phyloP scores from a whole-genome alignment of 768 basidiomycete species.

The Hygrophoropsis aurantiaca region DNA sequence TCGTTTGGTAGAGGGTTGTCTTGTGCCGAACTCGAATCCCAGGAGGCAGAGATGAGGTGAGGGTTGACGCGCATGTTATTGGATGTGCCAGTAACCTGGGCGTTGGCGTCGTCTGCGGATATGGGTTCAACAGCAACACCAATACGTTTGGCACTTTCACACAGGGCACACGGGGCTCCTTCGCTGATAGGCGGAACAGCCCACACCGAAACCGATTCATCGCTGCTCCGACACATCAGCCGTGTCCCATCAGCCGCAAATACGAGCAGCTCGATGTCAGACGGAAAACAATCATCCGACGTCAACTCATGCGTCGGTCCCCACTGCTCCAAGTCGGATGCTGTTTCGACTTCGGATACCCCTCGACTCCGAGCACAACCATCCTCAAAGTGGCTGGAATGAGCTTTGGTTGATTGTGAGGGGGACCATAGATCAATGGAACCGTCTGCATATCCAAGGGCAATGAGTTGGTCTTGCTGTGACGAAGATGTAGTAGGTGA shows the following conservation, averaged over 20 bases:
- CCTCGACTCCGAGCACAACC: conserved; percentile 4
- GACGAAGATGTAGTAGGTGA: not conserved
- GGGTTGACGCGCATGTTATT: no score
- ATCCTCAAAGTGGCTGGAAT: no score
- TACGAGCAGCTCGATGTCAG: conserved; percentile 6
- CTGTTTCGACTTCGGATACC: conserved; percentile 11
- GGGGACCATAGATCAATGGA: conserved; percentile 16
- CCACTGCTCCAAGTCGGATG: not conserved
- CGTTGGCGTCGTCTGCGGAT: no score
- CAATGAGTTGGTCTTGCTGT: not conserved
- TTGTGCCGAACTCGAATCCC: no score
- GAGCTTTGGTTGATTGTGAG: no score
- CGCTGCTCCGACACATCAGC: conserved; percentile 11
- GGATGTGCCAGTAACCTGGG: conserved; percentile 1
- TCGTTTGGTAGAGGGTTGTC: no score
- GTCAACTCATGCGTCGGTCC: conserved; percentile 9
- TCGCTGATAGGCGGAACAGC: not conserved
- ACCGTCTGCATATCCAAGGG: not conserved
- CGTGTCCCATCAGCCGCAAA: conserved; percentile 11
- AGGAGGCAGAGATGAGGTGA: no score
- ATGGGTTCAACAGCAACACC: not conserved
- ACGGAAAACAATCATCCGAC: not conserved
- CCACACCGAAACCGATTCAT: conserved; percentile 10
- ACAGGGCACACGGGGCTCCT: no score
- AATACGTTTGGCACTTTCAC: no score